Percentiles rank a stretch among this genome's conserved stretches.
These are phyloP conservation scores for Penicillium flavigenum DNA, from an alignment of 495 filamentous ascomycete genomes.

Conservation along the genomic window DNA sequence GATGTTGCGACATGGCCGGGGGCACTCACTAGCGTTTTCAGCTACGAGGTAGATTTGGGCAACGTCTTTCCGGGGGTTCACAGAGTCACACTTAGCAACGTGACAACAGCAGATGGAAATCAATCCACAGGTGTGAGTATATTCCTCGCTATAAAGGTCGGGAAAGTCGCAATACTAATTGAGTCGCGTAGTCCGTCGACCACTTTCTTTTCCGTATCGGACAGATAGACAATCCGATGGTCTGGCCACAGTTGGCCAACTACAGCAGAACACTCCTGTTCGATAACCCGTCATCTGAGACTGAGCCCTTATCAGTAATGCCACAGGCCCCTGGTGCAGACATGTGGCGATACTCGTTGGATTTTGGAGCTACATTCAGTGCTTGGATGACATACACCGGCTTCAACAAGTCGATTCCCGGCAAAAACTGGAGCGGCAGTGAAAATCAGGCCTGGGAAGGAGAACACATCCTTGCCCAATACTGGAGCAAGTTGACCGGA, in stretches of 20 bases:
- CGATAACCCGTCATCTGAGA: conserved; percentile 37
- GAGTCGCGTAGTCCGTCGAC: conserved; percentile 49
- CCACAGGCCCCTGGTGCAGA: conserved; percentile 66
- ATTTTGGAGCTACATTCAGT: conserved; percentile 62
- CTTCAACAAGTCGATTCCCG: conserved; percentile 44
- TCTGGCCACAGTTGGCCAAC: conserved; percentile 54
- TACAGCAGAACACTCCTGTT: conserved; percentile 47
- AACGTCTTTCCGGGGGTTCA: conserved; percentile 54
- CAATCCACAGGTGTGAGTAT: conserved; percentile 37
- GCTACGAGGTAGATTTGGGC: conserved; percentile 34
- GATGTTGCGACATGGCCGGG: conserved; percentile 30
- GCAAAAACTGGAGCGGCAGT: conserved; percentile 58
- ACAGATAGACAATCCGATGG: conserved; percentile 57
- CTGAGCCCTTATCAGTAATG: conserved; percentile 48
- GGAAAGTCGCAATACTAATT: conserved; percentile 11
- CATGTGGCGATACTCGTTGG: conserved; percentile 62
- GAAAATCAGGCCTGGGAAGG: conserved; percentile 62
- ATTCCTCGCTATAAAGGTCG: neutral
- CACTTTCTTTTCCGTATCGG: conserved; percentile 58
- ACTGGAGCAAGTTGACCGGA: conserved; percentile 64
- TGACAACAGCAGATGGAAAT: conserved; percentile 33
- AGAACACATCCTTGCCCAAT: conserved; percentile 64
- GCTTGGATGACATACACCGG: conserved; percentile 56
- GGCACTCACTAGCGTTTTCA: conserved; percentile 37
- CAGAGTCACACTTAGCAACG: conserved; percentile 45